phyloP scores from a whole-genome alignment of 257 asterid species.

The Fraxinus anomala region DNA sequence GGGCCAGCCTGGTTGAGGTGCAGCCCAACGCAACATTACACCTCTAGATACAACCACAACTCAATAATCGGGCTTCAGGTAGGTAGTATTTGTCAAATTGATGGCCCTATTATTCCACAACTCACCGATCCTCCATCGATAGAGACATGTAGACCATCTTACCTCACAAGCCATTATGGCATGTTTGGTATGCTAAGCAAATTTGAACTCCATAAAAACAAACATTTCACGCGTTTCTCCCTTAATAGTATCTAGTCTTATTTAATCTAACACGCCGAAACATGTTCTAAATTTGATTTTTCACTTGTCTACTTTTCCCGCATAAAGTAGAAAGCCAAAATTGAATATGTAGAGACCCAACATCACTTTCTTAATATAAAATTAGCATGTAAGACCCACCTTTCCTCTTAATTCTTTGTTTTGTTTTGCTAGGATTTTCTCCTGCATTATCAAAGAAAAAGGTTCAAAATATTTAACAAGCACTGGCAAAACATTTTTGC shows the following conservation, averaged over 20 bases:
- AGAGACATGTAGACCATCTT: no score
- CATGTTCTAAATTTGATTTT: neutral
- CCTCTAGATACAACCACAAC: no score
- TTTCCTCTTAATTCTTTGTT: slow-evolving; percentile 45
- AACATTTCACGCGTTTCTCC: neutral
- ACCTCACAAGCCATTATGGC: no score
- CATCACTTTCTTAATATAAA: neutral
- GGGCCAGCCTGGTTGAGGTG: no score
- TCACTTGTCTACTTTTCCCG: neutral
- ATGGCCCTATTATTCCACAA: no score
- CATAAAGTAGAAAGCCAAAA: neutral
- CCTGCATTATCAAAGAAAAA: slow-evolving; percentile 35
- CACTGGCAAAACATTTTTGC: neutral
- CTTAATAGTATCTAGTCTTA: neutral
- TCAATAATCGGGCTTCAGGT: no score
- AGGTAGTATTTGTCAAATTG: no score
- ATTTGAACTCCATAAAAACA: no score
- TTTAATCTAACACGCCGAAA: no score
- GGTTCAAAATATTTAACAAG: neutral
- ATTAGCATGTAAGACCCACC: slow-evolving; percentile 31
- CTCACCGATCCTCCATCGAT: no score
- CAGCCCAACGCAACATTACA: no score
- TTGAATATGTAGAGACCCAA: neutral
- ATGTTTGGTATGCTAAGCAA: no score
- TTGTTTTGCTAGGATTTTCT: slow-evolving; percentile 37